phyloP scores from a whole-genome alignment of 345 rosid genomes.

The Lumnitzera littorea region DNA sequence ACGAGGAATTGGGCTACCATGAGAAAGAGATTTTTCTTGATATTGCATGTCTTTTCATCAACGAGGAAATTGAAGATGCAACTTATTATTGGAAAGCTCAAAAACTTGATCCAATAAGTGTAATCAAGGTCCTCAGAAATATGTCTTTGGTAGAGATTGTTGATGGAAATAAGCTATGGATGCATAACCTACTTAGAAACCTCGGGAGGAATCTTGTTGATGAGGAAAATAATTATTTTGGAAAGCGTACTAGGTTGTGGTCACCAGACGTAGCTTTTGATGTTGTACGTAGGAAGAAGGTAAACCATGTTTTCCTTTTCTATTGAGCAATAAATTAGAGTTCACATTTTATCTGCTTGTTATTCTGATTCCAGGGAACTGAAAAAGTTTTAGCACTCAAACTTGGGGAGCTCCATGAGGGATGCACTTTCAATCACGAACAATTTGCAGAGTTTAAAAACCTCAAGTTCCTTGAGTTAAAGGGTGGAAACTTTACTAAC shows the following conservation, averaged over 20 bases:
- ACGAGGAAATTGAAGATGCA: too few species aligned
- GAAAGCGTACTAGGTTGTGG: neutral
- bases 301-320: neutral
- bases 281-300: neutral
- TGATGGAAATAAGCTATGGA: too few species aligned
- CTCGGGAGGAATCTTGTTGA: neutral
- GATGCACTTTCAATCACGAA: neutral
- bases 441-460: conserved; percentile 12
- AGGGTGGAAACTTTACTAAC: neutral
- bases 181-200: too few species aligned
- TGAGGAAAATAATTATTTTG: neutral
- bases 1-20: neutral
- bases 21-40: neutral
- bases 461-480: conserved; percentile 14
- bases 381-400: conserved; percentile 15
- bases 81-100: too few species aligned
- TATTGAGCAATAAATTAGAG: neutral
- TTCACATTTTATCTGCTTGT: neutral
- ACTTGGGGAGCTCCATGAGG: neutral
- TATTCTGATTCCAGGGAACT: conserved; percentile 11
- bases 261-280: neutral
- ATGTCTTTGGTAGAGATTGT: too few species aligned
- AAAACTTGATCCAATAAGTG: too few species aligned
- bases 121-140: too few species aligned
- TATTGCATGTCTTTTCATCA: neutral